phyloP scores from a whole-genome alignment of 495 filamentous ascomycete species.

The Hypoxylon subgilvum region DNA sequence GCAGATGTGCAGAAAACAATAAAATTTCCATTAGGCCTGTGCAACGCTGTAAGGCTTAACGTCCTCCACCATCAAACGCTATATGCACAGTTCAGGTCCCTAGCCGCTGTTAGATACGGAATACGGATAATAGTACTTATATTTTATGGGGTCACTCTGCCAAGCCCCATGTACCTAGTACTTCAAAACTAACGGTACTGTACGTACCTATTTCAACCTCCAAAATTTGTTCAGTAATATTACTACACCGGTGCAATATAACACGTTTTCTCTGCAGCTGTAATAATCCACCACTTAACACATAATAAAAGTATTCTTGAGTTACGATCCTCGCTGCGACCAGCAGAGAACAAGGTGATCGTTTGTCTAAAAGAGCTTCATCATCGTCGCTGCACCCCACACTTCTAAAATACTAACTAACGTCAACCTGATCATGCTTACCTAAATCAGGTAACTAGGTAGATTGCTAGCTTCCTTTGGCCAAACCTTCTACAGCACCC shows the following conservation, averaged over 20 bases:
- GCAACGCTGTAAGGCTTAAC: slow-evolving; percentile 16
- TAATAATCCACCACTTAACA: too few species aligned
- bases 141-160: slow-evolving; percentile 29
- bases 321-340: slow-evolving; percentile 18
- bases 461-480: too few species aligned
- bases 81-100: background rate
- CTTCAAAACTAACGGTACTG: background rate
- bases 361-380: slow-evolving; percentile 29
- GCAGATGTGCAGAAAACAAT: slow-evolving; percentile 17
- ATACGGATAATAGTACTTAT: background rate
- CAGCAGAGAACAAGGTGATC: slow-evolving; percentile 12
- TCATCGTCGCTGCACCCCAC: slow-evolving; percentile 32
- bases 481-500: slow-evolving; percentile 3
- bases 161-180: slow-evolving; percentile 12
- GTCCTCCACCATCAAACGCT: slow-evolving; percentile 25
- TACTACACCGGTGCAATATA: slow-evolving; percentile 18
- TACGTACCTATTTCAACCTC: too few species aligned
- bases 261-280: slow-evolving; percentile 29
- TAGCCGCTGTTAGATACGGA: background rate
- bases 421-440: background rate
- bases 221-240: too few species aligned
- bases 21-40: slow-evolving; percentile 30
- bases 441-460: too few species aligned
- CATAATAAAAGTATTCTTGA: slow-evolving; percentile 6
- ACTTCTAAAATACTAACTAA: slow-evolving; percentile 14